Percentiles rank a stretch among this genome's conserved stretches.
Conservation (phyloP, 257 asterid genomes). For the Rhazya stricta region DNA sequence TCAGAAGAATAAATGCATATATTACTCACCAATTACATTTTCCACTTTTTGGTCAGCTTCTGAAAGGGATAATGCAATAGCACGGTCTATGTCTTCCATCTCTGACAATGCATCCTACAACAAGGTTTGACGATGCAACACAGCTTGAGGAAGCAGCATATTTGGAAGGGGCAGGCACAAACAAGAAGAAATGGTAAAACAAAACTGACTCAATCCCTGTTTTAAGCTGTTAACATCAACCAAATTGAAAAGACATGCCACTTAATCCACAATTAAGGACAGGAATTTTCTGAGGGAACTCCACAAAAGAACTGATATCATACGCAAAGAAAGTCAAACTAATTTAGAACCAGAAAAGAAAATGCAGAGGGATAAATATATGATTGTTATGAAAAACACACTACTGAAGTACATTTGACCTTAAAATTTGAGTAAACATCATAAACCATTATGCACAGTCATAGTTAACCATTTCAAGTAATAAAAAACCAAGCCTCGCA, state of each 20-base stretch:
- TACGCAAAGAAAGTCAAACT: neutral
- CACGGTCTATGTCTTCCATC: constrained; percentile 66
- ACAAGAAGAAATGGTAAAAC: neutral
- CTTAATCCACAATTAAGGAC: neutral
- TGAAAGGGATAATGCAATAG: constrained; percentile 78
- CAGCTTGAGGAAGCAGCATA: neutral
- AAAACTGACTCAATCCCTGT: neutral
- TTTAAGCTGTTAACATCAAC: neutral
- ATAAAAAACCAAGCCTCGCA: neutral
- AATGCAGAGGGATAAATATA: neutral
- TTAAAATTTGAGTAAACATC: neutral
- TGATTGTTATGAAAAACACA: neutral
- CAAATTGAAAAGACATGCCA: neutral
- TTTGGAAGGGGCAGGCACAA: neutral
- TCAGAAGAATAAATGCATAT: neutral
- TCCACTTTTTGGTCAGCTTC: constrained; percentile 66
- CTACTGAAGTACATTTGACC: neutral
- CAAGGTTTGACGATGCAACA: neutral
- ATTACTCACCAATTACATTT: constrained; percentile 44
- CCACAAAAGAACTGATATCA: neutral
- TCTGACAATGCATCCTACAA: constrained; percentile 57
- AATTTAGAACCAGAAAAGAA: neutral
- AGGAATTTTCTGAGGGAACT: neutral
- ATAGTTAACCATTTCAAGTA: neutral
- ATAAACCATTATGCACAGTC: neutral